Conservation (phyloP, 345 rosid genomes). For the Anacardium occidentale region DNA sequence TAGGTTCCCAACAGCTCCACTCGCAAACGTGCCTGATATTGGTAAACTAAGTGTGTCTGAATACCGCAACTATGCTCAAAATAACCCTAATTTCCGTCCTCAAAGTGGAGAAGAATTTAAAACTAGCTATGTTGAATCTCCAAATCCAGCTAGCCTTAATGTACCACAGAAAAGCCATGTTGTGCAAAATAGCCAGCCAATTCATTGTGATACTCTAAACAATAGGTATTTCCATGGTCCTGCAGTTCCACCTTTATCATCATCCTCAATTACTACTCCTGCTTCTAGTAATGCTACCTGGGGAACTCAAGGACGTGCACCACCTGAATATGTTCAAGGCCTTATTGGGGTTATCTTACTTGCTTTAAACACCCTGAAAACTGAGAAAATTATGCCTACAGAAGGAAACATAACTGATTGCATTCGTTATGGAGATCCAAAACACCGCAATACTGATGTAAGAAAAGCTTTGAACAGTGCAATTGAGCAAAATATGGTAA, state of each 20-base stretch:
- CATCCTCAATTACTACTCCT: conserved; percentile 24
- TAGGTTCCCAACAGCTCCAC: conserved; percentile 35
- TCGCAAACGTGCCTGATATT: conserved; percentile 42
- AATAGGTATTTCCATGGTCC: conserved; percentile 30
- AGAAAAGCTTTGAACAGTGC: conserved; percentile 74
- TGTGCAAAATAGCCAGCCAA: conserved; percentile 28
- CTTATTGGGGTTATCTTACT: conserved; percentile 75
- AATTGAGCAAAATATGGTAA: conserved; percentile 60
- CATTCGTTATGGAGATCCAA: conserved; percentile 67
- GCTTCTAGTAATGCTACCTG: conserved; percentile 38
- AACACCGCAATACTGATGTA: conserved; percentile 56
- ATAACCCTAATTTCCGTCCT: conserved; percentile 38
- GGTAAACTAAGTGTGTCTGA: conserved; percentile 48
- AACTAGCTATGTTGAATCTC: conserved; percentile 32
- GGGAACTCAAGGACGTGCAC: conserved; percentile 55
- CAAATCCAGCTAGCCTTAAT: conserved; percentile 28
- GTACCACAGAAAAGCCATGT: conserved; percentile 32
- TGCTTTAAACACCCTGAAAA: conserved; percentile 70
- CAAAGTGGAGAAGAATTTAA: conserved; percentile 40
- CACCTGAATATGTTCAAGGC: conserved; percentile 73
- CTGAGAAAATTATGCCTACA: conserved; percentile 67
- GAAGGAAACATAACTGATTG: conserved; percentile 73
- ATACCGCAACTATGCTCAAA: conserved; percentile 33
- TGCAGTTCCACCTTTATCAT: conserved; percentile 31
- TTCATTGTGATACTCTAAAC: conserved; percentile 19